Evolutionary conservation across 345 rosid genomes (phyloP).

Genomic region (Psidium guajava): DNA sequence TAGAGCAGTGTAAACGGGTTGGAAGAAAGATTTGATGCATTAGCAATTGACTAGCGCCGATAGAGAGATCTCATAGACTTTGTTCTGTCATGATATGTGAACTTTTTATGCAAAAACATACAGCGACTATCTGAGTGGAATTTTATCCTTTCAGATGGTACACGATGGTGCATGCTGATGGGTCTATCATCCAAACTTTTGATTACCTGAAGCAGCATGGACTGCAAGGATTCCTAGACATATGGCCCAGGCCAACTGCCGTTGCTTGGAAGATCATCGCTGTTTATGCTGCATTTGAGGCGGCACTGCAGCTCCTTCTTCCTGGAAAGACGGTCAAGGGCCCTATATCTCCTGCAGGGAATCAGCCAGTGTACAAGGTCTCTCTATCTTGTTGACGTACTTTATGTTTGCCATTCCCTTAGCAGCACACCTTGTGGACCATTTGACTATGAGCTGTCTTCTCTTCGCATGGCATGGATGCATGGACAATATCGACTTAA

Average conservation of each 20-base stretch:
- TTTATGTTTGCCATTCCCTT: background rate
- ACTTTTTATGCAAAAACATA: background rate
- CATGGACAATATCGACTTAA: background rate
- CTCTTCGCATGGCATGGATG: background rate
- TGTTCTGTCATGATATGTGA: background rate
- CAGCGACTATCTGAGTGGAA: background rate
- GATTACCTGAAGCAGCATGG: conserved; percentile 51
- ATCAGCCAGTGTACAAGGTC: conserved; percentile 90
- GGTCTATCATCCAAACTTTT: conserved; percentile 50
- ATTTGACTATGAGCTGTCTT: background rate
- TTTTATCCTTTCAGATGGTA: conserved; percentile 65
- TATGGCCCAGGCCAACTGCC: conserved; percentile 82
- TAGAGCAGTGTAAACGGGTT: background rate
- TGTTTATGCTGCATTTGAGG: conserved; percentile 77
- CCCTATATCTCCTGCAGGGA: conserved; percentile 80
- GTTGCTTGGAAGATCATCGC: conserved; percentile 69
- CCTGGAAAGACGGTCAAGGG: conserved; percentile 92
- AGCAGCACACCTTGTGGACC: background rate
- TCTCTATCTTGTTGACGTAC: background rate
- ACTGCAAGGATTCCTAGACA: conserved; percentile 47
- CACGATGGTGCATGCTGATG: conserved; percentile 90
- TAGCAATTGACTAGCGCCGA: background rate
- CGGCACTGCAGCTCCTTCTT: conserved; percentile 78
- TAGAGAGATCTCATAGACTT: background rate
- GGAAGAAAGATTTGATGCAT: background rate